Base-by-base conservation (phyloP, 2,329 filamentous ascomycete species). In the Emericellopsis cladophorae region DNA sequence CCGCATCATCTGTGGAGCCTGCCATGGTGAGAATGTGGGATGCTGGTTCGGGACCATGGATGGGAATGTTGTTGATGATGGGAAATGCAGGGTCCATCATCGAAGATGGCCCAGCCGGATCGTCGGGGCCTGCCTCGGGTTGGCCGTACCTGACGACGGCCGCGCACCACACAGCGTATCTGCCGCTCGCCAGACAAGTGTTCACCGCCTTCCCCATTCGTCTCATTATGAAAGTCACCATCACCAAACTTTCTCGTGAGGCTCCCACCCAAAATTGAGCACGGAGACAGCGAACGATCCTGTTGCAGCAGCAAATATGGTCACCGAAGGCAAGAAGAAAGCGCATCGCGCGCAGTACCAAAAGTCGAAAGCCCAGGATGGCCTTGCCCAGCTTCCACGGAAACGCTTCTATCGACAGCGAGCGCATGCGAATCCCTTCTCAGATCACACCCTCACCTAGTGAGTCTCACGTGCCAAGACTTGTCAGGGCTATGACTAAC, bases 351-450 rank as follows among this genome's bases (percentile, higher is more conserved):
- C 78, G 43, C 72, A 73, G 44, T 84, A 83, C 55, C 77, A 74
- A 50, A 69, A 69, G 42, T 62, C 67, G 40, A 68, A 70, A 40
- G 62, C 64, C 31, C 65, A 73, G 46, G 67, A 73, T 54, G 67
- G 62, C 18, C 62, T 65, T 32, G 63, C 76, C 7, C 72, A 78
- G 52, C 65, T 95, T 52, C 92, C 92, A 9, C 82, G 86, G 63
- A 98, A 98, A 71, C 90, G 84, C 66, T 95, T 92, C 66, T 98
- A 95, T 61, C 79, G 92, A 42, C 92, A 98, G 63, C 77, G 92
- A 60, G 92, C 92, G 31, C 92, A 98, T 65, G 92, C 92, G 47
- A 98, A 98, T 66, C 89, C 90, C 7, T 98, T 98, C 65, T 95
- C 90, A 3, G 92, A 98, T 55, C 92, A 98, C 67, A 69, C 76